Conservation (phyloP, 208 protist genomes). For the Trichomonas gallinae region DNA sequence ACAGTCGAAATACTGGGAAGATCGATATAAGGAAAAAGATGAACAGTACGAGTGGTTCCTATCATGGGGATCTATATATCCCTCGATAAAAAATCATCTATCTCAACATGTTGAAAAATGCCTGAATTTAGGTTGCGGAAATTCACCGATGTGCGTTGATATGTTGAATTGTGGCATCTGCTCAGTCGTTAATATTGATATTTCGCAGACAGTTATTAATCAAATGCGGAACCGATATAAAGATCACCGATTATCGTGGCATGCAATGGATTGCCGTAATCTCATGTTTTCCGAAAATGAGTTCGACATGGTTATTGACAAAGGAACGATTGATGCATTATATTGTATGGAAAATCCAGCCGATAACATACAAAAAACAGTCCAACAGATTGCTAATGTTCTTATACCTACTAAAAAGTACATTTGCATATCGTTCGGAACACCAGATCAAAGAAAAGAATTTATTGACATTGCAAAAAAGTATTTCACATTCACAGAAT, state of each 20-base stretch:
- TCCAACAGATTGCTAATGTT: background rate
- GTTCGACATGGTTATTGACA: background rate
- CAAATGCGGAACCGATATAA: background rate
- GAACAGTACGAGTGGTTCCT: background rate
- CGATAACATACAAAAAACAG: background rate
- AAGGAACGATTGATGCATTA: slow-evolving; percentile 15
- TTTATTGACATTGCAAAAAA: background rate
- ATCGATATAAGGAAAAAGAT: background rate
- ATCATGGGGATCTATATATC: background rate
- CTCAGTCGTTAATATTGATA: background rate
- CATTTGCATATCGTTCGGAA: background rate
- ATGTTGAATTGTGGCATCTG: background rate
- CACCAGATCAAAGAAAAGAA: background rate
- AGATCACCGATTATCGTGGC: background rate
- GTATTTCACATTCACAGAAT: background rate
- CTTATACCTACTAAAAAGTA: background rate
- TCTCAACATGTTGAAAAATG: background rate
- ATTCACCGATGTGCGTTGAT: background rate
- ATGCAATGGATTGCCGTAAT: background rate
- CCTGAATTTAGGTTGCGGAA: background rate
- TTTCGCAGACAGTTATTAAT: background rate
- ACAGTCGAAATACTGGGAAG: background rate
- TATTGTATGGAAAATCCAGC: background rate
- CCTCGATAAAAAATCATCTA: background rate
- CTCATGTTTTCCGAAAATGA: background rate